phyloP scores from a whole-genome alignment of 108 stramenopile genomes.

The Cylindrotheca fusiformis region DNA sequence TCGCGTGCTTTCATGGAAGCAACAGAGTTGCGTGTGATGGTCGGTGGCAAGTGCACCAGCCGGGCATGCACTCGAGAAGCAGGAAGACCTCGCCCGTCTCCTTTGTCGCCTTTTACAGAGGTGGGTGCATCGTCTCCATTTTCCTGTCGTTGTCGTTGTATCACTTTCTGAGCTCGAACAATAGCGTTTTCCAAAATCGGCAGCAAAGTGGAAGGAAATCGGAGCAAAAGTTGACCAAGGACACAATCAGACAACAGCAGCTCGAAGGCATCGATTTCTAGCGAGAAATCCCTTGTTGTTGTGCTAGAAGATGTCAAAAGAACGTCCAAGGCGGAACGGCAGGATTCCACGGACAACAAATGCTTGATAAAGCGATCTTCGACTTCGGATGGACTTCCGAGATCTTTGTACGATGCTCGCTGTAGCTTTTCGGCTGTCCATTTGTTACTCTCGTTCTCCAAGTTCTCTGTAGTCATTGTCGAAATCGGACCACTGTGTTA shows the following conservation, averaged over 20 bases:
- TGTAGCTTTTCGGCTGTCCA: slow-evolving; percentile 45
- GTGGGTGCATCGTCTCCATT: background rate
- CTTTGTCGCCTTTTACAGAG: slow-evolving; percentile 43
- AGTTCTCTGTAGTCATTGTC: too few species aligned
- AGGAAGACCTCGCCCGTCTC: slow-evolving; percentile 14
- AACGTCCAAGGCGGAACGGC: slow-evolving; percentile 21
- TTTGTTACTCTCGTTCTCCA: background rate
- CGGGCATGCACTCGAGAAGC: slow-evolving; percentile 80
- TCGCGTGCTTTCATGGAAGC: slow-evolving; percentile 69
- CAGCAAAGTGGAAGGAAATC: slow-evolving; percentile 72
- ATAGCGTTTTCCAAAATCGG: slow-evolving; percentile 75
- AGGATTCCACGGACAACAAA: slow-evolving; percentile 15
- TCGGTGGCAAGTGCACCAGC: slow-evolving; percentile 86
- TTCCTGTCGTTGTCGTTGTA: slow-evolving; percentile 8
- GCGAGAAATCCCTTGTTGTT: slow-evolving; percentile 46
- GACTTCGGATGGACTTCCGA: slow-evolving; percentile 51
- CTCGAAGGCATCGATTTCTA: slow-evolving; percentile 64
- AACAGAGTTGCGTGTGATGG: slow-evolving; percentile 75
- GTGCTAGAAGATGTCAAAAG: slow-evolving; percentile 23
- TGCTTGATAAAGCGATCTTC: slow-evolving; percentile 39
- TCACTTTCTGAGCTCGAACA: slow-evolving; percentile 37
- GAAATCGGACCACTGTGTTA: too few species aligned
- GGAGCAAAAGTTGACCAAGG: slow-evolving; percentile 69
- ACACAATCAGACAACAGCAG: slow-evolving; percentile 62
- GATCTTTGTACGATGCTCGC: slow-evolving; percentile 51